Evolutionary conservation across 768 basidiomycete genomes (phyloP).

Genomic region (Suillus alpinus): DNA sequence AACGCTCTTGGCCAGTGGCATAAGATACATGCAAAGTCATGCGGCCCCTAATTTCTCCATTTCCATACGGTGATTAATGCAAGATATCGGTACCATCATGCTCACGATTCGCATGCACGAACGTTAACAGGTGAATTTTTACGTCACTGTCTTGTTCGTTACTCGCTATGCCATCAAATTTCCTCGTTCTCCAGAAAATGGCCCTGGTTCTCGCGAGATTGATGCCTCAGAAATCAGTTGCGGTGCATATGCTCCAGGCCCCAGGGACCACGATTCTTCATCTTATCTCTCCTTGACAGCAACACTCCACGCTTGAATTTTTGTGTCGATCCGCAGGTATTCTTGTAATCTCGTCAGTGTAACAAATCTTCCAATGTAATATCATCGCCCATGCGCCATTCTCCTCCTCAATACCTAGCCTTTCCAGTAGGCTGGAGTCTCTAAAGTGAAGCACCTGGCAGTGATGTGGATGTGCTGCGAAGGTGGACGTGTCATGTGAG

Average conservation of each 20-base stretch:
- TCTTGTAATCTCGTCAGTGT: conserved; percentile 19
- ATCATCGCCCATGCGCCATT: neutral
- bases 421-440: neutral
- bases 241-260: neutral
- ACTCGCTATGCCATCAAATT: neutral
- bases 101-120: too few relatives aligned
- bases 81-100: too few relatives aligned
- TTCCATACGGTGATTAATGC: too few relatives aligned
- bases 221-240: neutral
- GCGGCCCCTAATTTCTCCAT: too few relatives aligned
- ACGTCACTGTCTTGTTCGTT: too few relatives aligned
- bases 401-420: neutral
- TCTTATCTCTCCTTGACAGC: conserved; percentile 9
- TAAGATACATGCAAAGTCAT: too few relatives aligned
- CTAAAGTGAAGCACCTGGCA: neutral
- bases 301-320: neutral
- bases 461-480: neutral
- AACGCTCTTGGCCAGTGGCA: too few relatives aligned
- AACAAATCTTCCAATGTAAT: neutral
- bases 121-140: too few relatives aligned
- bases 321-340: conserved; percentile 8
- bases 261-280: too few relatives aligned
- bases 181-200: neutral
- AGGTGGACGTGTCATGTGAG: neutral
- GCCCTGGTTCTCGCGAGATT: neutral